Conservation (phyloP, 257 asterid species). For the Verbena officinalis region DNA sequence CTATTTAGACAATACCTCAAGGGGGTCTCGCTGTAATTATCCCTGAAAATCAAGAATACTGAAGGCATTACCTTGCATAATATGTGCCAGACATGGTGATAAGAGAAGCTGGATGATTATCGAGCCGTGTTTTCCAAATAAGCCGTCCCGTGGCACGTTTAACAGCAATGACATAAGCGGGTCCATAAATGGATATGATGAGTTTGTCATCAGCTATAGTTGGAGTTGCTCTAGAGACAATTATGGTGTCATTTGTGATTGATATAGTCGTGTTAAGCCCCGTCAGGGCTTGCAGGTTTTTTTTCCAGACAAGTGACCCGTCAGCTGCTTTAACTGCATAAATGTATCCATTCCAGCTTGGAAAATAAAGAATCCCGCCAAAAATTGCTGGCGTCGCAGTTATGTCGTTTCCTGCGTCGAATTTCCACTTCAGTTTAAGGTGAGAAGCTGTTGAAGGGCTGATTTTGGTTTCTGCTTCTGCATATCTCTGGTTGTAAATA, state of each 20-base stretch:
- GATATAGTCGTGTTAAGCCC: conserved; percentile 37
- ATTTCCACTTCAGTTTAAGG: conserved; percentile 49
- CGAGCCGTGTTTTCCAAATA: conserved; percentile 53
- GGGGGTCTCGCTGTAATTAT: too few relatives aligned
- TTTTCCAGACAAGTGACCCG: conserved; percentile 50
- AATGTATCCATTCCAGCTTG: conserved; percentile 52
- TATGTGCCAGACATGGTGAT: conserved; percentile 73
- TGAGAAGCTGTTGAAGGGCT: conserved; percentile 42
- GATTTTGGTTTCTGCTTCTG: conserved; percentile 38
- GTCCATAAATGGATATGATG: conserved; percentile 46
- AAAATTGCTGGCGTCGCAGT: conserved; percentile 47
- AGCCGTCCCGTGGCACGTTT: conserved; percentile 44
- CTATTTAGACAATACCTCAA: too few relatives aligned
- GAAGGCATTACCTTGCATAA: conserved; percentile 33
- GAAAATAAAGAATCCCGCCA: conserved; percentile 43
- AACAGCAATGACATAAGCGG: conserved; percentile 51
- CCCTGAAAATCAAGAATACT: too few relatives aligned
- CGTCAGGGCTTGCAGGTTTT: conserved; percentile 35
- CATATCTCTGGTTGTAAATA: conserved; percentile 49
- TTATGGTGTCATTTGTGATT: conserved; percentile 21
- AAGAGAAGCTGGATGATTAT: conserved; percentile 43
- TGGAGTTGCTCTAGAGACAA: conserved; percentile 50
- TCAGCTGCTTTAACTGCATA: conserved; percentile 49
- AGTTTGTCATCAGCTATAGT: conserved; percentile 45
- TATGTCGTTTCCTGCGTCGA: conserved; percentile 43